Evolutionary conservation across 2,329 filamentous ascomycete species (phyloP), one percentile per base, ranked within the genome.

Genomic region (Fusarium bactridioides): DNA sequence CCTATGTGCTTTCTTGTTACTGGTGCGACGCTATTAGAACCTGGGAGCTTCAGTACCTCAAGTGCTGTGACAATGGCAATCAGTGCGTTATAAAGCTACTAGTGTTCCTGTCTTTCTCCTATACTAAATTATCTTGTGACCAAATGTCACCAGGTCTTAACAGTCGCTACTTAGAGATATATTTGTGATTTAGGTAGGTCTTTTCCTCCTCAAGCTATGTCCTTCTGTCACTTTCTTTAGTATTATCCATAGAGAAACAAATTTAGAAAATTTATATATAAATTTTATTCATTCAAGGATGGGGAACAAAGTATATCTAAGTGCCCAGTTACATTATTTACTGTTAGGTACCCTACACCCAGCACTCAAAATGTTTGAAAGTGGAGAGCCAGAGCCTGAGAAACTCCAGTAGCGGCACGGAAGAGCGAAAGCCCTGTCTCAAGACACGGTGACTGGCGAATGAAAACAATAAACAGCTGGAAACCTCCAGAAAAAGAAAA

Each of bases 91-190:
- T 23, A 23, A 11, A 11, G 4, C 15, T 18, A 7, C n/a, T 43
- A 9, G 10, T 23, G 8, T 18, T 11, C 10, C n/a, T 43, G 6
- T 11, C 15, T 43, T 15, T 23, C 10, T 15, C 40, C 9, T 6
- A 3, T 15, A 18, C 15, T 6, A 3, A 23, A 5, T 4, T 7
- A 11, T n/a, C n/a, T 16, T 9, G 21, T 35, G 0, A 18, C 15
- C 7, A 4, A 9, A 35, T 8, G 33, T 9, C 3, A 9, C 1
- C 0, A 5, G 0, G 4, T 35, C 16, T 35, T 0, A 10, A 2
- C 16, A 16, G 33, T 9, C 15, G 8, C 9, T 18, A 35, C 33
- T 18, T 2, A 5, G 1, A 35, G 3, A 35, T 3, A 9, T 10
- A 35, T 18, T 35, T 4, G 16, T 16, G 8, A 35, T 10, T 35